phyloP scores from a whole-genome alignment of 2,329 filamentous ascomycete genomes.

The Monilinia aucupariae region DNA sequence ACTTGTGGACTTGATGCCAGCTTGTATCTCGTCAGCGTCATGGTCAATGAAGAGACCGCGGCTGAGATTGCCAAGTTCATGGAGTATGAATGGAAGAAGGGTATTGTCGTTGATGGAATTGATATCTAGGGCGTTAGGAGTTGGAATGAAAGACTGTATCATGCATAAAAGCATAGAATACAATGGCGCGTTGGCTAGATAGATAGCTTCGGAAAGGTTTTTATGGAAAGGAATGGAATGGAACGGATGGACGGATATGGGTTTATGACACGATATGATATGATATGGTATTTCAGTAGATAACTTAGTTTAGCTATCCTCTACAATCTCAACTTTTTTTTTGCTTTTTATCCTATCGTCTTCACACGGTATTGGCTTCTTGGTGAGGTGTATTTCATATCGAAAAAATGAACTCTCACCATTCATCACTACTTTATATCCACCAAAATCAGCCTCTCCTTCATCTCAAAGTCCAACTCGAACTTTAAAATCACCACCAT shows the following conservation, averaged over 20 bases:
- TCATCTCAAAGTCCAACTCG: too few relatives aligned
- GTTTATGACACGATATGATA: slow-evolving; percentile 8
- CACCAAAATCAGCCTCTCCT: too few relatives aligned
- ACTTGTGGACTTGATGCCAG: slow-evolving; percentile 77
- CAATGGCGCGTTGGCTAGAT: slow-evolving; percentile 15
- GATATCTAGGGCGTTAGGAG: slow-evolving; percentile 57
- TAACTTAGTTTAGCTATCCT: slow-evolving; percentile 32
- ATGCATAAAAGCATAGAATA: slow-evolving; percentile 20
- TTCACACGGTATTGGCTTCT: too few relatives aligned
- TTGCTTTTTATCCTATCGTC: background rate
- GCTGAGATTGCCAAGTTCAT: slow-evolving; percentile 68
- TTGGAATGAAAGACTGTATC: slow-evolving; percentile 17
- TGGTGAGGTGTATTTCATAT: too few relatives aligned
- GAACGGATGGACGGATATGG: slow-evolving; percentile 3
- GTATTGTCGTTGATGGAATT: slow-evolving; percentile 75
- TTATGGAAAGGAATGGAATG: too few relatives aligned
- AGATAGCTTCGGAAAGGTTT: slow-evolving; percentile 10
- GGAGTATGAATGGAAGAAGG: slow-evolving; percentile 84
- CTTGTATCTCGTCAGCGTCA: slow-evolving; percentile 76
- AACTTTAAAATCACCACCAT: too few relatives aligned
- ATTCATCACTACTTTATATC: too few relatives aligned
- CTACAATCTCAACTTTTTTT: slow-evolving; percentile 22
- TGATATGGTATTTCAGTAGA: slow-evolving; percentile 4
- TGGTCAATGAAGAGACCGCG: slow-evolving; percentile 72
- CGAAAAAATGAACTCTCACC: too few relatives aligned